Percentiles rank a stretch among this genome's conserved stretches.
Evolutionary conservation across 192 early-diverging fungal genomes (phyloP).

Genomic region (Globomyces pollinis-pini): DNA sequence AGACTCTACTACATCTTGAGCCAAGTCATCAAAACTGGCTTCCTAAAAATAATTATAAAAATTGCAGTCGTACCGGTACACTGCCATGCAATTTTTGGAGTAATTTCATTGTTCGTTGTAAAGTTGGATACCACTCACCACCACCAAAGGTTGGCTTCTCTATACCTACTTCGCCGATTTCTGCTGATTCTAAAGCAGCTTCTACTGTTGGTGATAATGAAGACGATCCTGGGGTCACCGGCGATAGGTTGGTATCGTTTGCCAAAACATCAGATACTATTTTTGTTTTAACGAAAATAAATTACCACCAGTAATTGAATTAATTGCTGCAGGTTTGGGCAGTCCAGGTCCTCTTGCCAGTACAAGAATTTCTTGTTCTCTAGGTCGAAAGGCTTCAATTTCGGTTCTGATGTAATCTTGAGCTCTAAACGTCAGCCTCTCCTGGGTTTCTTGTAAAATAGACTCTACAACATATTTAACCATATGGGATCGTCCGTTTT

Average conservation of each 20-base stretch:
- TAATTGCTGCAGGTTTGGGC: conserved; percentile 1
- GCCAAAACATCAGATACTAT: no score
- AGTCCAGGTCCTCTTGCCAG: conserved; percentile 26
- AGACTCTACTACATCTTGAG: conserved; percentile 71
- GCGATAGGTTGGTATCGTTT: background rate
- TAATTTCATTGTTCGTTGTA: conserved; percentile 73
- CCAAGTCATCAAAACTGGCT: conserved; percentile 77
- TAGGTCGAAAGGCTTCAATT: conserved; percentile 67
- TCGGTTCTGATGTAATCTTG: conserved; percentile 70
- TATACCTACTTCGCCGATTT: background rate
- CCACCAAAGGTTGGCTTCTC: conserved; percentile 33
- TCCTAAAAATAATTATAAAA: no score
- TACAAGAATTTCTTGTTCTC: conserved; percentile 58
- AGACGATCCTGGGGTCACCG: background rate
- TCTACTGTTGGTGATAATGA: background rate
- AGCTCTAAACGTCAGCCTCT: conserved; percentile 78
- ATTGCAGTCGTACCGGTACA: no score
- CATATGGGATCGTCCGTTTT: conserved; percentile 9
- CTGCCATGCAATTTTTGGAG: conserved; percentile 71
- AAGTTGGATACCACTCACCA: conserved; percentile 74
- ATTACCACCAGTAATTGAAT: conserved; percentile 8
- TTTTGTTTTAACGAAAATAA: no score
- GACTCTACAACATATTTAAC: conserved; percentile 59
- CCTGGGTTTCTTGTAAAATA: conserved; percentile 85
- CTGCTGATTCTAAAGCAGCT: background rate